Evolutionary conservation across 345 rosid genomes (phyloP).

Genomic region (Eucalyptus cladocalyx): DNA sequence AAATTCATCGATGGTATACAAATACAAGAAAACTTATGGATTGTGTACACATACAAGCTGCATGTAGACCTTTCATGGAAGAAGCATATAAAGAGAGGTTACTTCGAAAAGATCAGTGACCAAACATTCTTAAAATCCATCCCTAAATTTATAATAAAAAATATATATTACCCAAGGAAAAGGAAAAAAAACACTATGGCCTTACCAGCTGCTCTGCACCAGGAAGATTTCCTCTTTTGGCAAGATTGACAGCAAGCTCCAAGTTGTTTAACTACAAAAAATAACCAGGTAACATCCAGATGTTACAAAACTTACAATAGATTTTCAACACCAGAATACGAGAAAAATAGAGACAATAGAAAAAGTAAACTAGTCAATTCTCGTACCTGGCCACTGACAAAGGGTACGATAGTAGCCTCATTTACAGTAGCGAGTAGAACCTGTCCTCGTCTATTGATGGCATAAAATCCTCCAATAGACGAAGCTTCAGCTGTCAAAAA

Average conservation of each 20-base stretch:
- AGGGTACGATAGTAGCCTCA: conserved; percentile 89
- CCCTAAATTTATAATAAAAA: neutral
- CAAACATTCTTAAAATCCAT: neutral
- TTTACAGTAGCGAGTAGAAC: conserved; percentile 86
- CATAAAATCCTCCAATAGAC: conserved; percentile 81
- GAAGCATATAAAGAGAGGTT: neutral
- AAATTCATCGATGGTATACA: neutral
- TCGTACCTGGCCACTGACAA: conserved; percentile 93
- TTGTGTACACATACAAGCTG: neutral
- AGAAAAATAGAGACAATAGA: neutral
- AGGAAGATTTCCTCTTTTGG: conserved; percentile 99
- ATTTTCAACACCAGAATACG: neutral
- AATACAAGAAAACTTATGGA: neutral
- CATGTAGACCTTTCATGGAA: neutral
- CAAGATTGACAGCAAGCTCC: conserved; percentile 98
- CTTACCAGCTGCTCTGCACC: conserved; percentile 98
- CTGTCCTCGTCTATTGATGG: conserved; percentile 87
- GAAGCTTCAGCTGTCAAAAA: conserved; percentile 98
- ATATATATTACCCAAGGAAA: neutral
- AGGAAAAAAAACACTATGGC: neutral
- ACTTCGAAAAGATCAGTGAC: neutral
- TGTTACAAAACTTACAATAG: neutral
- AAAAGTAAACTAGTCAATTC: neutral
- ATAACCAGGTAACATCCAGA: neutral
- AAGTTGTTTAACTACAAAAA: conserved; percentile 76